These are phyloP conservation scores for Lactifluus volemus DNA, from an alignment of 768 basidiomycete genomes.

Conservation along the genomic window DNA sequence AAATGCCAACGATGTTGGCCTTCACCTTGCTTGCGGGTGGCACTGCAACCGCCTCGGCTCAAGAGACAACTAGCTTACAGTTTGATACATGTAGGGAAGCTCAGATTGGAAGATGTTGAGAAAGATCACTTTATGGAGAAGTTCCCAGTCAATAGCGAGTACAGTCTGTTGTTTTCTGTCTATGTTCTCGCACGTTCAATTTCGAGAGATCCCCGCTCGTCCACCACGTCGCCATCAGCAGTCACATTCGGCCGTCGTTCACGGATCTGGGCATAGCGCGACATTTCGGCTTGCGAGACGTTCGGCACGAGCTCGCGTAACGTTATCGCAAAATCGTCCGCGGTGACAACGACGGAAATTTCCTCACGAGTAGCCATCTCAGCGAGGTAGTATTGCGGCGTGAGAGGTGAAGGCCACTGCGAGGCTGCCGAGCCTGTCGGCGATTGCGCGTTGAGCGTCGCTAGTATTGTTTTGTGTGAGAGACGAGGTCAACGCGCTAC, in stretches of 20 bases:
- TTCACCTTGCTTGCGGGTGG: no score
- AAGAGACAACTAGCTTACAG: no score
- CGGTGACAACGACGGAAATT: slow-evolving; percentile 63
- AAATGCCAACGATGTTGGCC: no score
- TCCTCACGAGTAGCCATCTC: slow-evolving; percentile 69
- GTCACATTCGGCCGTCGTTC: slow-evolving; percentile 30
- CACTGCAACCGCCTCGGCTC: no score
- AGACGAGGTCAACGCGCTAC: background rate
- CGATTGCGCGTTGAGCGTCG: slow-evolving; percentile 36
- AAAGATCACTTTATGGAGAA: no score
- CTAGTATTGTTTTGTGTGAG: slow-evolving; percentile 20
- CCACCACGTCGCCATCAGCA: slow-evolving; percentile 26
- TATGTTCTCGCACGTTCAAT: no score
- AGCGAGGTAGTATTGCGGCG: slow-evolving; percentile 83
- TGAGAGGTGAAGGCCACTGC: slow-evolving; percentile 54
- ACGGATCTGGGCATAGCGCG: slow-evolving; percentile 71
- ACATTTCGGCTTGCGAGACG: slow-evolving; percentile 79
- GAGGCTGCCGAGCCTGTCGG: slow-evolving; percentile 26
- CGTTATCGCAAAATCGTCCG: slow-evolving; percentile 69
- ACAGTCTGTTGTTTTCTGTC: no score
- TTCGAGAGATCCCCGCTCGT: slow-evolving; percentile 24
- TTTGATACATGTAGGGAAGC: no score
- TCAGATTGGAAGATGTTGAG: no score
- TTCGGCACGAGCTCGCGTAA: slow-evolving; percentile 66
- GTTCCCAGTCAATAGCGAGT: no score